Percentiles rank a stretch among this genome's conserved stretches.
Evolutionary conservation across 805 yeast species (phyloP).

Genomic region (Pichia insulana): DNA sequence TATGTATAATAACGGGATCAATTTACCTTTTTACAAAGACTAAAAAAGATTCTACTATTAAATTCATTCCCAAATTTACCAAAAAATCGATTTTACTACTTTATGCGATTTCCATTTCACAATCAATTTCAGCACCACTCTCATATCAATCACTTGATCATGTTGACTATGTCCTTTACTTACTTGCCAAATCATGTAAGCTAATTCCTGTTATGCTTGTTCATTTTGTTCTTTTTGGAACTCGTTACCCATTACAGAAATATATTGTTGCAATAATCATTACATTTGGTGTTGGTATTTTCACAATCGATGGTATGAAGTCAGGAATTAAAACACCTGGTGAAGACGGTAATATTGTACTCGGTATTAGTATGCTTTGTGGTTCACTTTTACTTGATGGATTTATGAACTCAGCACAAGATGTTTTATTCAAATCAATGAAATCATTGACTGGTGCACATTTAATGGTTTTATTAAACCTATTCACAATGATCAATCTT

Average conservation of each 20-base stretch:
- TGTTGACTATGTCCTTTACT: constrained; percentile 76
- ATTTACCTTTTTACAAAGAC: constrained; percentile 39
- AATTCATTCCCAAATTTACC: constrained; percentile 27
- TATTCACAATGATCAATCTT: constrained; percentile 39
- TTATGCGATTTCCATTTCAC: constrained; percentile 57
- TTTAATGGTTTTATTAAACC: constrained; percentile 65
- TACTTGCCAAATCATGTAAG: constrained; percentile 89
- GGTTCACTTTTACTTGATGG: constrained; percentile 79
- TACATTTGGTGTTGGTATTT: constrained; percentile 73
- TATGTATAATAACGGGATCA: constrained; percentile 65
- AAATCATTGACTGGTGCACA: constrained; percentile 66
- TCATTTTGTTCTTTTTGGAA: constrained; percentile 61
- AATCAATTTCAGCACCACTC: constrained; percentile 74
- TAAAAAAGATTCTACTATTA: not conserved
- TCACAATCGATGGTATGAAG: constrained; percentile 44
- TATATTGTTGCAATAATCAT: constrained; percentile 71
- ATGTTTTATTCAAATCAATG: constrained; percentile 53
- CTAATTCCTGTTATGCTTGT: constrained; percentile 90
- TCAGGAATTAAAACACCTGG: constrained; percentile 42
- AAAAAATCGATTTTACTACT: constrained; percentile 25
- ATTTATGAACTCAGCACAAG: constrained; percentile 88
- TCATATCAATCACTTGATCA: constrained; percentile 72
- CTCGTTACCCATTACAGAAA: constrained; percentile 66
- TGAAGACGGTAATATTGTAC: constrained; percentile 32
- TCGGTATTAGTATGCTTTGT: constrained; percentile 55